Evolutionary conservation across 192 early-diverging fungal genomes (phyloP), one percentile per base, ranked within the genome.

Genomic region (Podila clonocystis): DNA sequence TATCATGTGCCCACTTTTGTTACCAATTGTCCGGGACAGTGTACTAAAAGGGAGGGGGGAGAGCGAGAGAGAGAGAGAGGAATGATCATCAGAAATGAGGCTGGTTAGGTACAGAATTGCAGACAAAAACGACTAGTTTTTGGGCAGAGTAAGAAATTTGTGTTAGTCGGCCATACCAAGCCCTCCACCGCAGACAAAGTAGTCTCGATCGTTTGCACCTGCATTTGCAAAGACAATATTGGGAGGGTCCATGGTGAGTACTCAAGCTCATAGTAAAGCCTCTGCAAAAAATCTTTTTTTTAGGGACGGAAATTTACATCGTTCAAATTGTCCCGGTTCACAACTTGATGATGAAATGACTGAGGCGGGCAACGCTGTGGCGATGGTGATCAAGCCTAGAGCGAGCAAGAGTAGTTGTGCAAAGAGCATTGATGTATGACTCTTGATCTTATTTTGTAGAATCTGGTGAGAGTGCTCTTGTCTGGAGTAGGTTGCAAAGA

Each of bases 21-120:
- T 65, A 74, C 72, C 72, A 52, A 67, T 74, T 58, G 31, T 48
- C 72, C 72, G 6, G 28, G 57, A 36, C 72, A 74, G 50, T 5
- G 29, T n/a, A 11, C 52, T 67, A 5, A 50, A 36, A 38, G 28
- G 36, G 58, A n/a, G n/a, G n/a, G n/a, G n/a, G n/a, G n/a, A n/a
- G n/a, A n/a, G n/a, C n/a, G n/a, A n/a, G n/a, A 45, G 9, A 69
- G 41, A 36, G 33, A 59, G 38, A 29, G 58, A 49, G 19, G 20
- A 38, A 36, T 9, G 24, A n/a, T 45, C 41, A 17, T 45, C 41
- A 45, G 41, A 45, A 45, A 45, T 45, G 41, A 45, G 41, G 41
- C 41, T 45, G 41, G 41, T 45, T 45, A 45, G 41, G 2, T 45
- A 45, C 41, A 45, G 41, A 45, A 45, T 45, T 45, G 41, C 41